Evolutionary conservation across 495 filamentous ascomycete genomes (phyloP).

Genomic region (Podospora sp.): DNA sequence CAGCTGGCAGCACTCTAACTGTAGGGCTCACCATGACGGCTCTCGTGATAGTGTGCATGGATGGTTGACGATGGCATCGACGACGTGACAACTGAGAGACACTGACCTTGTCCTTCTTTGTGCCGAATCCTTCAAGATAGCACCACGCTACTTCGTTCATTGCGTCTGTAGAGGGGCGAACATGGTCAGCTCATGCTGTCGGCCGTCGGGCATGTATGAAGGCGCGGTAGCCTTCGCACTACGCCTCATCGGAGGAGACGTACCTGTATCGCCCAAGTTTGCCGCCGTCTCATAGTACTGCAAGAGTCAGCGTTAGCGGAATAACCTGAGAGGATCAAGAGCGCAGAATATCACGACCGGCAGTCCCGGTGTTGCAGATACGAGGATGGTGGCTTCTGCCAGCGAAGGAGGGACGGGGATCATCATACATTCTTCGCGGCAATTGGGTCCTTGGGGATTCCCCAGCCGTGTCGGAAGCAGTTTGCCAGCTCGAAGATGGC

Average conservation of each 20-base stretch:
- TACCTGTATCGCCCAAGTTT: constrained; percentile 85
- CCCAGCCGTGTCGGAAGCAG: constrained; percentile 96
- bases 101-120: constrained; percentile 96
- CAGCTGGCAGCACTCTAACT: constrained; percentile 17
- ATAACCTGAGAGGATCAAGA: background rate
- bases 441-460: constrained; percentile 81
- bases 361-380: background rate
- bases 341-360: constrained; percentile 21
- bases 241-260: constrained; percentile 19
- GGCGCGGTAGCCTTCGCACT: constrained; percentile 2
- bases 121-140: constrained; percentile 91
- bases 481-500: constrained; percentile 96
- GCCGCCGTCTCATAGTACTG: constrained; percentile 97
- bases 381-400: background rate
- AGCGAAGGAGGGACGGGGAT: constrained; percentile 12
- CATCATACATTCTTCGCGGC: constrained; percentile 68
- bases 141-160: constrained; percentile 98
- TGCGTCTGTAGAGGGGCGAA: constrained; percentile 61
- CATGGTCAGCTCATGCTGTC: constrained; percentile 26
- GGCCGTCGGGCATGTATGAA: background rate
- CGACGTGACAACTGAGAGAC: constrained; percentile 4
- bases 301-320: constrained; percentile 27
- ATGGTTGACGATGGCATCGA: background rate
- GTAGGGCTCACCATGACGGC: background rate
- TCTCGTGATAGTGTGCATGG: constrained; percentile 17